phyloP scores from a whole-genome alignment of 2,329 filamentous ascomycete species.

The Exutisphaerella laricina region DNA sequence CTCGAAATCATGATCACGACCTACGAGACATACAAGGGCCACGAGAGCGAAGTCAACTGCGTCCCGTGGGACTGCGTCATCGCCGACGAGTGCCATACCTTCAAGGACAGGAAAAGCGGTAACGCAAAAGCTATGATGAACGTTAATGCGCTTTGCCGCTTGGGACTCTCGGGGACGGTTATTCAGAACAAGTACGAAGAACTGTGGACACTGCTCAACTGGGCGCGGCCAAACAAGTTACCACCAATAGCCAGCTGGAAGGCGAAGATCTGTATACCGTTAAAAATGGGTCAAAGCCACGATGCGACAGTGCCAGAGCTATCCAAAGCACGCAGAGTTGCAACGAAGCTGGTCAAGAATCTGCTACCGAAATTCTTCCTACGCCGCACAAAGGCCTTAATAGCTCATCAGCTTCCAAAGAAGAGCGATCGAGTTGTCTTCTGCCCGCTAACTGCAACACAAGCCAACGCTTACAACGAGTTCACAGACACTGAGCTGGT shows the following conservation, averaged over 20 bases:
- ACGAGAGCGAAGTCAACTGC: conserved; percentile 71
- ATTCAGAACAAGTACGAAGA: conserved; percentile 99
- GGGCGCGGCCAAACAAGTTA: conserved; percentile 79
- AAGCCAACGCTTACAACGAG: conserved; percentile 75
- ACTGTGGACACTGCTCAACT: conserved; percentile 91
- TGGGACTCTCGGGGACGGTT: conserved; percentile 89
- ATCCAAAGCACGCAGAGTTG: conserved; percentile 72
- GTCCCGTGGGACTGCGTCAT: conserved; percentile 91
- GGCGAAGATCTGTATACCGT: conserved; percentile 66
- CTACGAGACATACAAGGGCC: conserved; percentile 78
- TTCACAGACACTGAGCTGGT: conserved; percentile 70
- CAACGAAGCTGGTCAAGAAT: conserved; percentile 77
- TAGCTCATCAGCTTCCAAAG: conserved; percentile 86
- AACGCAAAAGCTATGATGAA: conserved; percentile 83
- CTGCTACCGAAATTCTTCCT: conserved; percentile 86
- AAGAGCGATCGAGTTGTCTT: conserved; percentile 95
- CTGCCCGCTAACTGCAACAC: conserved; percentile 78
- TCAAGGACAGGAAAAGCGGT: conserved; percentile 74
- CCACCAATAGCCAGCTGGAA: conserved; percentile 71
- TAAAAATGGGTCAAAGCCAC: conserved; percentile 86
- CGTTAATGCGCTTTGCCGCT: conserved; percentile 83
- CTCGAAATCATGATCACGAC: conserved; percentile 92
- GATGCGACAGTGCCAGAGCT: conserved; percentile 81
- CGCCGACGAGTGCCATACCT: conserved; percentile 85
- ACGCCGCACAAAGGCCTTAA: conserved; percentile 85